Evolutionary conservation across 352 stramenopile species (phyloP), one percentile per base, ranked within the genome.

Genomic region (Aphanomyces cochlioides): DNA sequence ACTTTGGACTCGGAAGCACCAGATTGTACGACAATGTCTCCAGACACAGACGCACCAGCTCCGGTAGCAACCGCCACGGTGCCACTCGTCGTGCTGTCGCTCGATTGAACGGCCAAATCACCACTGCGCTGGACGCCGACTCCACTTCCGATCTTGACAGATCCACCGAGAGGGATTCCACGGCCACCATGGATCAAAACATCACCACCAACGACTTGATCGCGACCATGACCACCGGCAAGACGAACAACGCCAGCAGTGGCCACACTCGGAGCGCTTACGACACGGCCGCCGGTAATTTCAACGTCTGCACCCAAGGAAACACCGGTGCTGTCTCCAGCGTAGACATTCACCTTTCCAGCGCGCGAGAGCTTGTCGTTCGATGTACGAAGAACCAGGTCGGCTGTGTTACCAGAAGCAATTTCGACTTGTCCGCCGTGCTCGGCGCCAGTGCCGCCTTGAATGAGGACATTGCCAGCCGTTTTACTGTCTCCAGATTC

Each of bases 401-500:
- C 28, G n/a, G 50, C 50, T n/a, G 50, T 34, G 50, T 59, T 59
- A 13, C 50, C 50, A 19, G 50, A 19, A 10, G 28, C 28, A 28
- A 59, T 36, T 34, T 59, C 17, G 12, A 59, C 50, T 15, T 36
- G 12, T 15, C 50, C 59, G 41, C 28, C 48, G 8, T 21, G 28
- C 19, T 19, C 8, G 34, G 19, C 4, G 34, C 59, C 48, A n/a
- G 48, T 7, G 15, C 59, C 59, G 17, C 59, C 48, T 12, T 17
- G 21, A 67, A 67, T 54, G 5, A 15, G 28, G 36, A 67, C 59
- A 56, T 19, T 67, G 5, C 59, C 59, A 7, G 59, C 21, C 12
- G 45, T 12, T 8, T 17, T 37, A 0, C 6, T 50, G 43, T 50
- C 38, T 8, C 43, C 45, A 45, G 59, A 67, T 36, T 19, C 43